These are phyloP conservation scores for Datura wrightii DNA, from an alignment of 257 asterid species.

Conservation along the genomic window DNA sequence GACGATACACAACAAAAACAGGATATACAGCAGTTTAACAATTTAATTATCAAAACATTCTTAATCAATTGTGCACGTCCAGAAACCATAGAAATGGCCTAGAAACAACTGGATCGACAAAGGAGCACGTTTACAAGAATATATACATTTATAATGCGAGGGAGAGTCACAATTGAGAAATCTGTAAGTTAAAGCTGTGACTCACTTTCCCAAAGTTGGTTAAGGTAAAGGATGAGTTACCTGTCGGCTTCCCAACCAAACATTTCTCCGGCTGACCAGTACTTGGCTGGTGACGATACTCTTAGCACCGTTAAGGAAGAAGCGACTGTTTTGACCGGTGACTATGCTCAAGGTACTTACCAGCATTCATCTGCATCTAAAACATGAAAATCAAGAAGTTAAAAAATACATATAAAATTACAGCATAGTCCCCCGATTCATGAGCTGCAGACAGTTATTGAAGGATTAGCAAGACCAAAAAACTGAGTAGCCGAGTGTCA, in stretches of 20 bases:
- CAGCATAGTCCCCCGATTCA: background rate
- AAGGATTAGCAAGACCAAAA: constrained; percentile 1
- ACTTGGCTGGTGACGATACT: background rate
- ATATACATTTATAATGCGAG: background rate
- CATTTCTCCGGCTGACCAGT: constrained; percentile 5
- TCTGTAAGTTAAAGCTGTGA: background rate
- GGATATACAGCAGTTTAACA: background rate
- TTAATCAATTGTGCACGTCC: constrained; percentile 8
- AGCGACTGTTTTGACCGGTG: constrained; percentile 20
- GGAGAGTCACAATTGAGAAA: constrained; percentile 18
- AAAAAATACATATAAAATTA: background rate
- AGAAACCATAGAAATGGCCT: background rate
- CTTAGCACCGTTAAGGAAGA: background rate
- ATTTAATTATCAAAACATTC: background rate
- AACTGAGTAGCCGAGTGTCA: background rate
- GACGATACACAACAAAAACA: background rate
- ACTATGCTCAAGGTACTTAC: constrained; percentile 6
- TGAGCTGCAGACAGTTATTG: constrained; percentile 13
- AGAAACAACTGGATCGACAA: background rate
- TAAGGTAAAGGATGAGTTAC: constrained; percentile 24
- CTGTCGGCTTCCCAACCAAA: constrained; percentile 17
- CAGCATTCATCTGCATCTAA: constrained; percentile 9
- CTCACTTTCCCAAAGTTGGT: constrained; percentile 4
- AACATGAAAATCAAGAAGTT: constrained; percentile 20
- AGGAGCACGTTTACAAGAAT: background rate